A percentile compares a stretch with the other conserved stretches of the same genome.
phyloP scores from a whole-genome alignment of 441 rosid genomes.

The Corymbia citriodora region DNA sequence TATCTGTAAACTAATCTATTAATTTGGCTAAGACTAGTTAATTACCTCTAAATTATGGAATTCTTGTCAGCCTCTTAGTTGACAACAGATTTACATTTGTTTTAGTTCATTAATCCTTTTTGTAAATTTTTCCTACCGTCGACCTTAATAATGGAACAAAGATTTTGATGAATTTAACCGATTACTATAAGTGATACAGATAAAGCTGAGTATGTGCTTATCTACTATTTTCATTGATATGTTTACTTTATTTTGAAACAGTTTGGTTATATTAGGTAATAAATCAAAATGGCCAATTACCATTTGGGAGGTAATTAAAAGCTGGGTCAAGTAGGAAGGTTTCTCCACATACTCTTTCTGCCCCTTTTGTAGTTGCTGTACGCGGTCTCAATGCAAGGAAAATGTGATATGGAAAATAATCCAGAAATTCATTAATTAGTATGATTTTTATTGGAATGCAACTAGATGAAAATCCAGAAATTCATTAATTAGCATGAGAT shows the following conservation, averaged over 20 bases:
- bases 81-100: neutral
- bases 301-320: neutral
- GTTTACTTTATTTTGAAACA: neutral
- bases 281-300: neutral
- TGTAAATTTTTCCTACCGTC: neutral
- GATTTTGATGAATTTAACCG: neutral
- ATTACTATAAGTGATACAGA: neutral
- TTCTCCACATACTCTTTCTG: neutral
- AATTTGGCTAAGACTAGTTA: neutral
- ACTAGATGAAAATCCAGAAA: no score
- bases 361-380: neutral
- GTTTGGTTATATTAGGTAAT: neutral
- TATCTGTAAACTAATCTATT: neutral
- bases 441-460: no score
- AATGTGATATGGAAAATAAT: no score
- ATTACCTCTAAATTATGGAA: neutral
- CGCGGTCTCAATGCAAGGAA: no score
- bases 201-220: neutral
- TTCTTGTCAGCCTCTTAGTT: neutral
- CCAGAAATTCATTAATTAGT: no score
- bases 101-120: neutral
- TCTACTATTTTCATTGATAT: neutral
- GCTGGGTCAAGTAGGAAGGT: neutral
- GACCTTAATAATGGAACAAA: neutral
- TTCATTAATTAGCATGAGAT: no score